These are phyloP conservation scores for Eutypa lata DNA, from an alignment of 2,329 filamentous ascomycete genomes.

Conservation along the genomic window DNA sequence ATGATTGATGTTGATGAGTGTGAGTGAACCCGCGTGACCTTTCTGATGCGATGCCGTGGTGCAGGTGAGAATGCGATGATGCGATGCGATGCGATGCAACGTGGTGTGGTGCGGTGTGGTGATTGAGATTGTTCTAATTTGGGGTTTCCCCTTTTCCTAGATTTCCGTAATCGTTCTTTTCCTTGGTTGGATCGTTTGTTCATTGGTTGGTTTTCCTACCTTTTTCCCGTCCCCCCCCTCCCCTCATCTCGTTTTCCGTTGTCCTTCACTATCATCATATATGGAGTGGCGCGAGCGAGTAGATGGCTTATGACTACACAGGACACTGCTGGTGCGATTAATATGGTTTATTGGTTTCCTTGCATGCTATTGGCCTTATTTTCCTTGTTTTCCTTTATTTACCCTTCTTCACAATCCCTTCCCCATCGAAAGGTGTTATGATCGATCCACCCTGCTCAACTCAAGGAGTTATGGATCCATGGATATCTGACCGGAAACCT, in stretches of 20 bases:
- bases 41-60: too few relatives aligned
- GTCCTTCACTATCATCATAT: not conserved
- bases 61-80: too few relatives aligned
- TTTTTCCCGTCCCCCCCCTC: too few relatives aligned
- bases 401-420: conserved; percentile 5
- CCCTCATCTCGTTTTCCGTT: not conserved
- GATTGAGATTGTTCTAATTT: too few relatives aligned
- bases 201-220: too few relatives aligned
- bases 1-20: not conserved
- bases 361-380: too few relatives aligned
- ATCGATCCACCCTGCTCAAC: conserved; percentile 7
- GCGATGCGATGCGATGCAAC: too few relatives aligned
- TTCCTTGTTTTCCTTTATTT: conserved; percentile 4
- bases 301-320: not conserved
- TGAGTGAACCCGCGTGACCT: not conserved
- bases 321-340: not conserved
- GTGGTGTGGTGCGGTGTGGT: too few relatives aligned
- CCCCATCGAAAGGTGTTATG: conserved; percentile 1
- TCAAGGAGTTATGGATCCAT: not conserved
- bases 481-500: not conserved
- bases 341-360: not conserved
- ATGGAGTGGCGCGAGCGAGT: conserved; percentile 1
- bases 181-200: too few relatives aligned
- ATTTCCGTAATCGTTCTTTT: too few relatives aligned
- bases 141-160: too few relatives aligned